Conservation (phyloP, 2,329 filamentous ascomycete species). For the Ophiostoma tasmaniense region DNA sequence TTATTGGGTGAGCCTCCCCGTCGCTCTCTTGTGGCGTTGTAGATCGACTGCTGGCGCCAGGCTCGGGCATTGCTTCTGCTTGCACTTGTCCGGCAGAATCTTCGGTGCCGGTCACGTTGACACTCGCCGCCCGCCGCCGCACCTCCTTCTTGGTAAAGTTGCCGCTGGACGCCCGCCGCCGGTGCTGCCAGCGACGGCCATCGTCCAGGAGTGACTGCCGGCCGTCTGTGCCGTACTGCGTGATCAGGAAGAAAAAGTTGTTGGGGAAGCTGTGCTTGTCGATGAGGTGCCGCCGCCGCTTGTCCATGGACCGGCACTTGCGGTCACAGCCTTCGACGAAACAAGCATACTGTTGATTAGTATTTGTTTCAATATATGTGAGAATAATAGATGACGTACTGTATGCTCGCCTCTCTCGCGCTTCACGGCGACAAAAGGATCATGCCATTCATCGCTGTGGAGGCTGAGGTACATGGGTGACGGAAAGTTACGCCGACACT, state of each 20-base stretch:
- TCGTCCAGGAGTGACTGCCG: conserved; percentile 68
- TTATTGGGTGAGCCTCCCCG: not conserved
- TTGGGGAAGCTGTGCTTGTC: conserved; percentile 90
- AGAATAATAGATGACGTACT: conserved; percentile 39
- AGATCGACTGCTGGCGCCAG: not conserved
- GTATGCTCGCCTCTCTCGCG: conserved; percentile 79
- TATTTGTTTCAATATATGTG: not conserved
- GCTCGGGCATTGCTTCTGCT: not conserved
- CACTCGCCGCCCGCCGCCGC: conserved; percentile 10
- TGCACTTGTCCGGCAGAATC: not conserved
- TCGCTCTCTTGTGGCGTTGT: not conserved
- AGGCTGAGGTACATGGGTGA: conserved; percentile 69
- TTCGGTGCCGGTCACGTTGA: not conserved
- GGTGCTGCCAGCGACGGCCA: conserved; percentile 30
- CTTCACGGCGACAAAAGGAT: conserved; percentile 64
- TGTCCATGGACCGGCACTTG: conserved; percentile 73
- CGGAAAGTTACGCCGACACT: conserved; percentile 83
- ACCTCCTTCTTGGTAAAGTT: conserved; percentile 25
- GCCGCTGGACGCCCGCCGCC: conserved; percentile 40
- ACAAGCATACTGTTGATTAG: conserved; percentile 59
- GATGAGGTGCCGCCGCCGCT: conserved; percentile 78
- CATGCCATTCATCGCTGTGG: conserved; percentile 88
- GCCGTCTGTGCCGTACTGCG: conserved; percentile 83
- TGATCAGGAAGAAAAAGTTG: conserved; percentile 80
- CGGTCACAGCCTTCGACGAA: conserved; percentile 84